Base-by-base conservation (phyloP, 202 grass and related monocot genomes). In the Schoenoplectus tabernaemontani region DNA sequence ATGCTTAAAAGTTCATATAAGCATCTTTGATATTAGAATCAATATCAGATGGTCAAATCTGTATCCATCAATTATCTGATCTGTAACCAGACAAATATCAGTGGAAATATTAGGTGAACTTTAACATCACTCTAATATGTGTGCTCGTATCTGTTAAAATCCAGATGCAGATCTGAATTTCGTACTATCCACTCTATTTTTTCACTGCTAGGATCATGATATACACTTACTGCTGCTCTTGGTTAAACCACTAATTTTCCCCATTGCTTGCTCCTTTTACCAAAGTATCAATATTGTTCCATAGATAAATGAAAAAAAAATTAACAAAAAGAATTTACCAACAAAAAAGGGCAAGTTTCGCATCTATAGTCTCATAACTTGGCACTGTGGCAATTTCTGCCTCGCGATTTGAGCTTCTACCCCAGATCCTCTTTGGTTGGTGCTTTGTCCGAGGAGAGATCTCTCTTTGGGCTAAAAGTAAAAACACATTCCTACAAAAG, bases 401-500 rank as follows among this genome's bases (percentile, higher is more conserved):
- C 77, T 81, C 88, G 13, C 57, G 59, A 57, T 77, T 84, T 39
- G 42, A 68, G 84, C 50, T 66, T 50, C 67, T 82, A 59, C 82
- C 83, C 92, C 91, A 92, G 43, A 93, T 82, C 62, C 60, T 89
- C 88, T 88, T 99, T 73, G 86, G 86, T 81, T 89, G 84, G 54
- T 93, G 85, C 59, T 96, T 99, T 73, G 84, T 86, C 83, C 80
- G 84, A 85, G 96, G 96, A 44, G 88, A 93, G 28, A 96, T 82
- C 80, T 99, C 96, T 66, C 96, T 89, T 63, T 88, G 86, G 84
- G 83, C 78, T 89, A 99, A 93, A 73, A 99, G 59, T 86, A 83
- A 89, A 82, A 85, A 89, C 68, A 99, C 87, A 87, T 99, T 99
- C 82, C 87, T 96, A 79, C 83, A 50, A 64, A 85, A 56, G 77